Base-by-base conservation (phyloP, 192 early-diverging fungal genomes). In the Oehlia diaphana region DNA sequence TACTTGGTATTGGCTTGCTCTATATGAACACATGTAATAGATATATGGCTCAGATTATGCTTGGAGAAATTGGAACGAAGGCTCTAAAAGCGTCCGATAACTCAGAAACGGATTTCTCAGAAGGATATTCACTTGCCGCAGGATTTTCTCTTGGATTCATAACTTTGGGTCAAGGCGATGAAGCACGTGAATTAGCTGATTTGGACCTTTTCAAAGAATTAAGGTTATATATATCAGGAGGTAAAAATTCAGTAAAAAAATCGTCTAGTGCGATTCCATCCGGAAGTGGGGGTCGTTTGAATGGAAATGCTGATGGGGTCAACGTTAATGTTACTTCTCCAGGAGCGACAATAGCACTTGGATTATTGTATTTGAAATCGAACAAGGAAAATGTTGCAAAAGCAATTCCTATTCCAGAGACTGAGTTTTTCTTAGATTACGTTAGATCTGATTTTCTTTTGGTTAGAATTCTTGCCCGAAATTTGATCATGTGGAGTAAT, bases 81-180 rank as follows among this genome's bases (percentile, higher is more conserved):
- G 77, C 77, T 28, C 78, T 72, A 26, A 82, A 80, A 1, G 74
- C 72, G 1, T 79, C 83, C 1, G 63, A 76, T 26, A 62, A 26
- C 21, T 37, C 73, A 21, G 81, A 84, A 50, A 70, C 75, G 39
- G 78, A 80, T 39, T 81, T 87, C 64, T 79, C 82, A 35, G 93
- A 93, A 71, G 87, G 90, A 70, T 92, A 92, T 79, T 91, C 93
- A 4, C 84, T 95, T n/a, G 87, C 94, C 0, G 86, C 93, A 63
- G 97, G 97, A 2, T 92, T 97, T 80, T 90, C 94, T 0, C 82
- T 98, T 49, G 96, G 96, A 4, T 88, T 96, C 31, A 91, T 95
- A n/a, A 90, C 86, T 10, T 85, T 96, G 4, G 95, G 93, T 8
- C 82, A 86, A 62, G 94, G 91, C 21, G 79, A 86, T 78, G 84